Percentiles rank a stretch among this genome's conserved stretches.
Conservation (phyloP, 148 eudicot genomes). For the Camellia sinensis region DNA sequence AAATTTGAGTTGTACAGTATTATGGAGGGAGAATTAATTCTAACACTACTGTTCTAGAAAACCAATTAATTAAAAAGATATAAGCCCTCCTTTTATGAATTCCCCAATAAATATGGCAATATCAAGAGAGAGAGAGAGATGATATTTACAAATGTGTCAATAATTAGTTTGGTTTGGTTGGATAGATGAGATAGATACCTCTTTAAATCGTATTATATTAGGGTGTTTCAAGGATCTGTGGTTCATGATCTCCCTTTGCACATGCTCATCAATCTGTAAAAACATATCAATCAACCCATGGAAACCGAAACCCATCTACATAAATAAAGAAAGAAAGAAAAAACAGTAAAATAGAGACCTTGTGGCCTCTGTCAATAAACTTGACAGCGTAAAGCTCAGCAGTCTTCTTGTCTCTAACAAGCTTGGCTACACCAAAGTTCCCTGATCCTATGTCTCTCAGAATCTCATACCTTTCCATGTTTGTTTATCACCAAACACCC, state of each 20-base stretch:
- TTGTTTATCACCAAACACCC: not conserved
- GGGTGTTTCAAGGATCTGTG: slow-evolving; percentile 73
- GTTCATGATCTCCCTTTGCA: slow-evolving; percentile 75
- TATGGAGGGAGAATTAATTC: too few species aligned
- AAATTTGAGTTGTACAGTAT: not conserved
- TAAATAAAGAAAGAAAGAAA: not conserved
- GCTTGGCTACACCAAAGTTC: slow-evolving; percentile 52
- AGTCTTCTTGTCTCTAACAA: slow-evolving; percentile 37
- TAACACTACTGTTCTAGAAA: not conserved
- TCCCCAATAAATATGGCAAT: not conserved
- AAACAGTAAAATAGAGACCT: slow-evolving; percentile 33
- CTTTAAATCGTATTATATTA: slow-evolving; percentile 66
- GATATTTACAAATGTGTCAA: not conserved
- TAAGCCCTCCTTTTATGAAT: not conserved
- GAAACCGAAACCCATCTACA: slow-evolving; percentile 6
- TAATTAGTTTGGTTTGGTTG: not conserved
- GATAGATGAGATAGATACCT: slow-evolving; percentile 32
- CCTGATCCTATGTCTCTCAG: slow-evolving; percentile 50
- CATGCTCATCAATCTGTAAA: slow-evolving; percentile 75
- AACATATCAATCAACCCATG: not conserved
- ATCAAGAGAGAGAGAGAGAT: not conserved
- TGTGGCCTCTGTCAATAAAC: slow-evolving; percentile 70
- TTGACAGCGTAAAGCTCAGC: slow-evolving; percentile 59
- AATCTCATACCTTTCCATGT: slow-evolving; percentile 38
- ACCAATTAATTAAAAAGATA: not conserved